phyloP scores from a whole-genome alignment of 2,329 filamentous ascomycete species.

The Pseudogymnoascus sp. region DNA sequence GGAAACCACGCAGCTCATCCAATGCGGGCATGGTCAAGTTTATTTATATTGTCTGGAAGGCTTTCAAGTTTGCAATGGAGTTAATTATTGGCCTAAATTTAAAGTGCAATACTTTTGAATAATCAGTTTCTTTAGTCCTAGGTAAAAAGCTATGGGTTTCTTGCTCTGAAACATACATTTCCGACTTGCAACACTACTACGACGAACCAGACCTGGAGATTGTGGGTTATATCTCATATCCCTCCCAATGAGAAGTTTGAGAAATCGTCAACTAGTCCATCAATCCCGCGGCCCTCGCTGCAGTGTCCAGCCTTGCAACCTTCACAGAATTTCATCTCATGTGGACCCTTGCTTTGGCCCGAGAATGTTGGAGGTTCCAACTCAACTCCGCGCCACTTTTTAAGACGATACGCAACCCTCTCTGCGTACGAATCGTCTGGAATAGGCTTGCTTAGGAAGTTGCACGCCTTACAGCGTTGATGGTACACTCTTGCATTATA shows the following conservation, averaged over 20 bases:
- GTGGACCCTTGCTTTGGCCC: constrained; percentile 16
- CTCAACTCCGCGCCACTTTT: constrained; percentile 32
- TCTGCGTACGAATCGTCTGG: constrained; percentile 34
- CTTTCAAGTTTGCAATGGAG: not conserved
- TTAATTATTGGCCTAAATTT: not conserved
- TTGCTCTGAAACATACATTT: not conserved
- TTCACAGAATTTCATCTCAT: constrained; percentile 19
- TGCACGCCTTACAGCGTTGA: constrained; percentile 33
- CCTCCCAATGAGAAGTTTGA: not conserved
- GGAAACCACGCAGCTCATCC: not conserved
- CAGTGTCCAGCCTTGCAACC: constrained; percentile 18
- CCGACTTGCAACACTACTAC: not conserved
- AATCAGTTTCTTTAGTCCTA: not conserved
- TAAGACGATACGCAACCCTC: constrained; percentile 34
- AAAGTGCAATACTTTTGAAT: not conserved
- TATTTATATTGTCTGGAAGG: not conserved
- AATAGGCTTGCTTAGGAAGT: constrained; percentile 26
- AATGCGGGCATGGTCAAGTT: not conserved
- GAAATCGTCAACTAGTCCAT: not conserved
- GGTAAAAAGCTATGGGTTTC: not conserved
- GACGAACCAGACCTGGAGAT: not conserved
- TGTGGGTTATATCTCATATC: not conserved
- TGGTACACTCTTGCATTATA: constrained; percentile 39
- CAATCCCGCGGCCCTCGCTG: not conserved
- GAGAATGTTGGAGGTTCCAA: constrained; percentile 15